Percentiles rank a stretch among this genome's conserved stretches.
These are phyloP conservation scores for Pilobolus umbonatus DNA, from an alignment of 192 early-diverging fungal species.

Conservation along the genomic window DNA sequence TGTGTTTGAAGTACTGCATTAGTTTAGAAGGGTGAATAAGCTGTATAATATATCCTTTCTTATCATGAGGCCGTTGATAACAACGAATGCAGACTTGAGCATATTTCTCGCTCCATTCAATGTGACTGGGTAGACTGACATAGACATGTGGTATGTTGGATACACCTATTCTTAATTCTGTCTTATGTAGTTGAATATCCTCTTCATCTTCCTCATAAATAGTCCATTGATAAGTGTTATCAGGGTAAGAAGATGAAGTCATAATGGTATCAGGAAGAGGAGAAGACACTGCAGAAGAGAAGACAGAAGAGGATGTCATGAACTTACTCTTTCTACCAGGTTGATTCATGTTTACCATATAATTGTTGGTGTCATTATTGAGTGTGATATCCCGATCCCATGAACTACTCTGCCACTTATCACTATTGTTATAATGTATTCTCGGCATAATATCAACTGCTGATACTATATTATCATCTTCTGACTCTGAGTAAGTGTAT, in stretches of 20 bases:
- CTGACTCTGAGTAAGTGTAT: not conserved
- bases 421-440: not conserved
- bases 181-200: not conserved
- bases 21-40: conserved; percentile 6
- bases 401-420: not conserved
- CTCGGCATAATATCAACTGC: not conserved
- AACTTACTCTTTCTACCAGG: not conserved
- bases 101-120: not conserved
- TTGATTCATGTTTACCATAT: not conserved
- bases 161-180: conserved; percentile 4
- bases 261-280: not conserved
- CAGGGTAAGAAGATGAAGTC: not conserved
- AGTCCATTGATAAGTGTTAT: not conserved
- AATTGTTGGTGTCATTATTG: not conserved
- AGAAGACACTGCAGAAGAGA: not conserved
- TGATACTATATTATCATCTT: not conserved
- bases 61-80: not conserved
- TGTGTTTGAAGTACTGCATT: conserved; percentile 2
- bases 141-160: not conserved
- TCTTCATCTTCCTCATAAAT: not conserved
- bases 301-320: not conserved
- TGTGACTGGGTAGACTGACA: not conserved
- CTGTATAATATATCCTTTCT: not conserved
- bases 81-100: conserved; percentile 6
- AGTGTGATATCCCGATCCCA: not conserved